A percentile compares a stretch with the other conserved stretches of the same genome.
Evolutionary conservation across 106 monocot species (phyloP).

Genomic region (Acorus gramineus): DNA sequence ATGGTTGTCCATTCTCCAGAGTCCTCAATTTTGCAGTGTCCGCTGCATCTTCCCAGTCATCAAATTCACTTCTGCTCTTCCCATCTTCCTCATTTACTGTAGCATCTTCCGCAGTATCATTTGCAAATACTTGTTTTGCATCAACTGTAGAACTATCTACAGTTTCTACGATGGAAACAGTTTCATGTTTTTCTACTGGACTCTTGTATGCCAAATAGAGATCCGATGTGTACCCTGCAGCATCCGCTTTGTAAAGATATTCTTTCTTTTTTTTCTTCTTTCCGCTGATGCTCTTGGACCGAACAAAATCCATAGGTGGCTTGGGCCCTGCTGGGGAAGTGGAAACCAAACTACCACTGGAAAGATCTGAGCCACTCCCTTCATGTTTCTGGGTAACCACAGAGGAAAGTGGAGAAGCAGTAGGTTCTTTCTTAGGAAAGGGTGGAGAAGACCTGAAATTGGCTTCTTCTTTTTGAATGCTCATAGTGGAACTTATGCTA

Average conservation of each 20-base stretch:
- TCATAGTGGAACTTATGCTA: conserved; percentile 2
- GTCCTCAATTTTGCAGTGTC: conserved; percentile 49
- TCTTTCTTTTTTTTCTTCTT: conserved; percentile 67
- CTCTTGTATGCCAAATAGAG: conserved; percentile 87
- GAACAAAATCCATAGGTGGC: conserved; percentile 15
- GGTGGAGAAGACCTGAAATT: not conserved
- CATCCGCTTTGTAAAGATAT: conserved; percentile 75
- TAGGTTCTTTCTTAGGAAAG: not conserved
- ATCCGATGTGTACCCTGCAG: conserved; percentile 60
- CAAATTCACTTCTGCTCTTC: conserved; percentile 41
- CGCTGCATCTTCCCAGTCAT: conserved; percentile 89
- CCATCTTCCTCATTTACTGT: conserved; percentile 20
- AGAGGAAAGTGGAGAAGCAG: not conserved
- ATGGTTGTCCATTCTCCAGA: conserved; percentile 13
- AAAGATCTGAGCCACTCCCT: conserved; percentile 6
- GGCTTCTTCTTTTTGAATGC: conserved; percentile 3
- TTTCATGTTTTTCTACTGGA: conserved; percentile 49
- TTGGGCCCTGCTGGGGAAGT: conserved; percentile 12
- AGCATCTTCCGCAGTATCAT: conserved; percentile 22
- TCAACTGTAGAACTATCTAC: conserved; percentile 21
- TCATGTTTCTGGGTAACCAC: conserved; percentile 3
- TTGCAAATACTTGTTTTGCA: conserved; percentile 1
- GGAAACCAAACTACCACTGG: not conserved
- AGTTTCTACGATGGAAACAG: conserved; percentile 11
- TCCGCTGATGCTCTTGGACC: conserved; percentile 17